Base-by-base conservation (phyloP, 192 early-diverging fungal genomes). In the Mortierella alpina region DNA sequence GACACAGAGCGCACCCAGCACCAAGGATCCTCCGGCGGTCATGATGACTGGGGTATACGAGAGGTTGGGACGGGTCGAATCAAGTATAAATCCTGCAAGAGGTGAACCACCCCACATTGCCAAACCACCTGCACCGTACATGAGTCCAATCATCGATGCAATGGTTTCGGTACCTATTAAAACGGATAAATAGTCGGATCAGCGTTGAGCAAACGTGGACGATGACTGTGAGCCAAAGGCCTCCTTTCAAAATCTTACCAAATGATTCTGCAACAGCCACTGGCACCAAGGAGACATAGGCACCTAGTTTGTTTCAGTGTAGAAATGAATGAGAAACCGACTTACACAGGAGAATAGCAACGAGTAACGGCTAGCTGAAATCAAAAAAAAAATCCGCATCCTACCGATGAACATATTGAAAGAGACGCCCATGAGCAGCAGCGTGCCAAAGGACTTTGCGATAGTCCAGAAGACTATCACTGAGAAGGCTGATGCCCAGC, bases 381-480 rank as follows among this genome's bases (percentile, higher is more conserved):
- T 42, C 9, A 18, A 56, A 63, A 48, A 63, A 6, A 47, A 14
- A 45, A 45, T 6, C 14, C 22, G 12, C 20, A 7, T n/a, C 48
- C 9, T 70, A 70, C 68, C 88, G 8, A 49, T 70, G 67, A 76
- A 83, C 39, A 70, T 20, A 44, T 85, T 84, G 70, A 83, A 87
- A 14, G 85, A 49, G 20, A 88, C 46, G 7, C 75, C 75, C 63
- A 90, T 86, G 13, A 84, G 54, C 49, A 75, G 52, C 4, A 90
- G 55, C 5, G 73, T 62, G 9, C 62, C 70, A 41, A 84, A 87
- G 12, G 75, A 73, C 50, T 69, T 82, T 39, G 86, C 82, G 45
- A 86, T 82, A 1, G 76, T 73, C 89, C 89, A 90, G 18, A 89
- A 59, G 20, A 89, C 54, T 20, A 86, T 57, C 46, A 84, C 72